Evolutionary conservation across 257 asterid species (phyloP).

Genomic region (Solanum clarkiae): DNA sequence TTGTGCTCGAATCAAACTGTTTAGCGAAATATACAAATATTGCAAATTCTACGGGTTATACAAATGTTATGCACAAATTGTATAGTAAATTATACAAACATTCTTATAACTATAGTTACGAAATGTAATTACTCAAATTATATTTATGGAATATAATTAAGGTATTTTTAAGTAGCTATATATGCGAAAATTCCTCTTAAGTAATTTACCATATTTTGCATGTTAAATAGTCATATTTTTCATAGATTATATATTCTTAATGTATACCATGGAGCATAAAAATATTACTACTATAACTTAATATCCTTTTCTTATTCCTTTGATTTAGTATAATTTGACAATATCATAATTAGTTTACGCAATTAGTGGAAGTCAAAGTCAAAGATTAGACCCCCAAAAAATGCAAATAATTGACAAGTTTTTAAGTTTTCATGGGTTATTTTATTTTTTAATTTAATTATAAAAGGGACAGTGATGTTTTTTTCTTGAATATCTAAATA

Average conservation of each 20-base stretch:
- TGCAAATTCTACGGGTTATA: no score
- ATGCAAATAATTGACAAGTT: neutral
- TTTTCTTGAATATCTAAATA: neutral
- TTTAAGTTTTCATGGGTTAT: neutral
- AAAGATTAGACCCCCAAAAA: neutral
- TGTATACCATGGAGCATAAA: neutral
- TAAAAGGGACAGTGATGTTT: neutral
- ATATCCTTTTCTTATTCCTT: neutral
- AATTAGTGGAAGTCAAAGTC: neutral
- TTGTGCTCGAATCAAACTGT: no score
- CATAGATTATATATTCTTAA: neutral
- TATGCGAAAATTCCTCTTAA: neutral
- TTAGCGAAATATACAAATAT: no score
- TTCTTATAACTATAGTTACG: no score
- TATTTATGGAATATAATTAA: no score
- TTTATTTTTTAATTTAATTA: no score
- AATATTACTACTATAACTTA: neutral
- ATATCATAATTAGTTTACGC: neutral
- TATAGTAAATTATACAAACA: no score
- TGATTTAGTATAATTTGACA: neutral
- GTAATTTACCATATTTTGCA: neutral
- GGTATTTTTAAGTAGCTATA: no score
- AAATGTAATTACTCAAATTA: no score
- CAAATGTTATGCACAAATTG: no score
- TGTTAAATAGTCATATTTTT: neutral